These are phyloP conservation scores for Saccharomyces pastorianus DNA, from an alignment of 1,139 yeast genomes.

Conservation along the genomic window DNA sequence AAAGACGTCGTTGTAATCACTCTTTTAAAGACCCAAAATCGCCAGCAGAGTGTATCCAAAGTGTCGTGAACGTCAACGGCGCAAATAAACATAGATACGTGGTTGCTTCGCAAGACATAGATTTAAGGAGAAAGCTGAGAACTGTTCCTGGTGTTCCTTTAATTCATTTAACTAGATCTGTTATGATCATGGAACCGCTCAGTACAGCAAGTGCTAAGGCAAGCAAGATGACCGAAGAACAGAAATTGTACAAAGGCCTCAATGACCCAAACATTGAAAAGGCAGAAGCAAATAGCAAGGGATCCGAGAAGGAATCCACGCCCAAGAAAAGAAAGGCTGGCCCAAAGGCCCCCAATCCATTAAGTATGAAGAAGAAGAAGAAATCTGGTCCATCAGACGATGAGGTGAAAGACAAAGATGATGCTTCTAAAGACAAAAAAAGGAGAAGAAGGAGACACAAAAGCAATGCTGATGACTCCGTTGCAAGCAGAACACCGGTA, in stretches of 20 bases:
- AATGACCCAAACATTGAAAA: constrained; percentile 39
- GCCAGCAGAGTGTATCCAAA: constrained; percentile 68
- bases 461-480: not conserved
- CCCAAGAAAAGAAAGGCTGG: constrained; percentile 50
- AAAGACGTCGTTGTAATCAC: constrained; percentile 66
- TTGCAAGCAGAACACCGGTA: not conserved
- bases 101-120: constrained; percentile 74
- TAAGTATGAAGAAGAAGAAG: constrained; percentile 62
- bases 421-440: constrained; percentile 7
- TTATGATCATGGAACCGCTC: constrained; percentile 92
- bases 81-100: constrained; percentile 82
- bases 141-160: constrained; percentile 84
- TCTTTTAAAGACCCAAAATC: constrained; percentile 53
- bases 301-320: constrained; percentile 4
- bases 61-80: constrained; percentile 65
- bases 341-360: constrained; percentile 73
- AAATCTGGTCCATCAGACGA: not conserved
- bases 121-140: constrained; percentile 60
- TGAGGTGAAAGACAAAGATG: not conserved
- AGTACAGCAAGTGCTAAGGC: constrained; percentile 59
- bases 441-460: constrained; percentile 21
- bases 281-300: not conserved
- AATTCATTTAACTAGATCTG: constrained; percentile 78
- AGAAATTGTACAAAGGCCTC: constrained; percentile 68
- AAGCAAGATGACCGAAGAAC: constrained; percentile 48